A percentile compares a stretch with the other conserved stretches of the same genome.
phyloP scores from a whole-genome alignment of 805 yeast species.

The Myxozyma lipomycoides region DNA sequence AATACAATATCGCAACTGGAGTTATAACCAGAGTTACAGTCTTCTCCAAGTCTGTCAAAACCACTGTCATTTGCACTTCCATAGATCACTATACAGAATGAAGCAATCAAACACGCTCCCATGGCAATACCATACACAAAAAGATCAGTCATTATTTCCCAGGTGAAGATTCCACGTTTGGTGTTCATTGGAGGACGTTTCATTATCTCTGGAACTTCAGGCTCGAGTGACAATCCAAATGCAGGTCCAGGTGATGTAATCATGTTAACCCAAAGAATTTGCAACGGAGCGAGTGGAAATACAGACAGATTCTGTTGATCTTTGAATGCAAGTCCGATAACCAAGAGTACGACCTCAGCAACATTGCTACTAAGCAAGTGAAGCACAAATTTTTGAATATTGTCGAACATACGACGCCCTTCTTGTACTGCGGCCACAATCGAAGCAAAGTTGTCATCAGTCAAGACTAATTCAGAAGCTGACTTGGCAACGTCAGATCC shows the following conservation, averaged over 20 bases:
- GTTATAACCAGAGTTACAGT: conserved; percentile 54
- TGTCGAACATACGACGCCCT: conserved; percentile 74
- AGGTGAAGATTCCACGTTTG: conserved; percentile 55
- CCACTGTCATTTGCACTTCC: conserved; percentile 65
- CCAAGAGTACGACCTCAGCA: conserved; percentile 61
- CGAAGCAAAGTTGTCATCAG: conserved; percentile 76
- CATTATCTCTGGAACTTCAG: conserved; percentile 61
- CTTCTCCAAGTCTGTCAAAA: conserved; percentile 57
- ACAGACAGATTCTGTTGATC: conserved; percentile 65
- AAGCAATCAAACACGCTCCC: conserved; percentile 65
- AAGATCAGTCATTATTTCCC: conserved; percentile 67
- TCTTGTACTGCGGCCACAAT: conserved; percentile 74
- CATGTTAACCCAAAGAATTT: conserved; percentile 74
- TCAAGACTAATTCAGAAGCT: conserved; percentile 70
- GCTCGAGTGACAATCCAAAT: conserved; percentile 72
- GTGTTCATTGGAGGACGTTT: conserved; percentile 59
- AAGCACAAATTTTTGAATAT: conserved; percentile 72
- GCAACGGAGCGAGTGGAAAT: conserved; percentile 77
- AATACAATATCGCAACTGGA: conserved; percentile 59
- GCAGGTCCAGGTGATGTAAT: conserved; percentile 80
- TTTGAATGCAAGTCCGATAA: conserved; percentile 69
- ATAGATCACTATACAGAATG: conserved; percentile 63
- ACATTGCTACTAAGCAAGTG: conserved; percentile 71
- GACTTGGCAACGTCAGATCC: conserved; percentile 86
- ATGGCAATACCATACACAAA: conserved; percentile 66